Evolutionary conservation across 1,139 yeast genomes (phyloP), one percentile per base, ranked within the genome.

Genomic region (Zygosaccharomyces pseudobailii): DNA sequence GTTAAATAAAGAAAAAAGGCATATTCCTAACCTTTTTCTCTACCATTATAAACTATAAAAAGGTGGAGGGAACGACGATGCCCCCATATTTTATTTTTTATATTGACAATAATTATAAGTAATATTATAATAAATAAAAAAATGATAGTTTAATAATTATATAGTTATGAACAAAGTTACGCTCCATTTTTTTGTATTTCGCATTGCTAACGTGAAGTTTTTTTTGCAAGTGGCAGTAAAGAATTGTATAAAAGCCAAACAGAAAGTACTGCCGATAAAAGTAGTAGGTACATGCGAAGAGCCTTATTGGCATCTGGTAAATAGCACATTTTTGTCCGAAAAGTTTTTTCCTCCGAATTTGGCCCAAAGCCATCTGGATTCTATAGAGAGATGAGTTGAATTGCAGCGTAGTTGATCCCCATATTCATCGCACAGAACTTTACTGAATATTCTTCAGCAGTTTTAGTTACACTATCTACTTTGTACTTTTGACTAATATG

Each of bases 401-500:
- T 76, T 0, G 96, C 97, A 0, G 98, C 98, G 46, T 72, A 72
- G 25, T 73, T 68, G 33, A 92, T 81, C 0, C 97, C 97, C 76
- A 88, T 87, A 20, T 96, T 89, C 96, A 92, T 87, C 2, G 96
- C 86, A 48, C 87, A 81, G 1, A 95, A 79, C 62, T 92, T 92
- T 17, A 89, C 89, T 0, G 97, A 87, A 52, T 85, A 80, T 65
- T 92, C 98, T 43, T 83, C 80, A 0, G 86, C 77, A 9, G 59
- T 55, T n/a, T 62, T 62, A 0, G 45, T 27, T 2, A 67, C 67
- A 1, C 73, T 71, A 23, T 65, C 62, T 9, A 48, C 55, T 4
- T 51, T 43, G 55, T 75, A 80, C 2, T 74, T 66, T 59, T 89
- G 96, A 9, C 70, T 67, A 10, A 86, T 78, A 54, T 85, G 89